Conservation (phyloP, 2,329 filamentous ascomycete genomes). For the Chlorencoelia australis region DNA sequence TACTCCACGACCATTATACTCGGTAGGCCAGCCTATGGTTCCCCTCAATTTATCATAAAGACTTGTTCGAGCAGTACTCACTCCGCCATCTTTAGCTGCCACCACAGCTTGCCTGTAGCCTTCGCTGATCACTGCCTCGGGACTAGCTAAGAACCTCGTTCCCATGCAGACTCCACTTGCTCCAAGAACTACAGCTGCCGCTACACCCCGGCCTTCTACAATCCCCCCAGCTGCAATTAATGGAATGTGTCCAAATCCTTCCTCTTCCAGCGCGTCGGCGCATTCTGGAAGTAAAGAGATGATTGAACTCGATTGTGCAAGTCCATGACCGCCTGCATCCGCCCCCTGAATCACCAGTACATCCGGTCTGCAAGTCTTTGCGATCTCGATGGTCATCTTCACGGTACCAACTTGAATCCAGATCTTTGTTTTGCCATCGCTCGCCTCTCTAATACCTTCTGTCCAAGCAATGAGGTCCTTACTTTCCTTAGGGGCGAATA, state of each 20-base stretch:
- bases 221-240: slow-evolving; percentile 30
- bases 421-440: slow-evolving; percentile 20
- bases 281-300: slow-evolving; percentile 29
- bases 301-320: slow-evolving; percentile 24
- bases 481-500: slow-evolving; percentile 33
- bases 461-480: slow-evolving; percentile 25
- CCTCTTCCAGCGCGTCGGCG: slow-evolving; percentile 20
- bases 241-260: slow-evolving; percentile 19
- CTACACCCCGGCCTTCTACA: slow-evolving; percentile 28
- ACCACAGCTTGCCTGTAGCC: slow-evolving; percentile 40
- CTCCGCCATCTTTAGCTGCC: slow-evolving; percentile 37
- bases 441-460: slow-evolving; percentile 18
- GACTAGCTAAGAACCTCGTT: slow-evolving; percentile 38
- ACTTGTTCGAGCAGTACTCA: slow-evolving; percentile 38
- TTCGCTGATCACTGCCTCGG: slow-evolving; percentile 35
- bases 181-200: slow-evolving; percentile 28
- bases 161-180: slow-evolving; percentile 37
- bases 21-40: slow-evolving; percentile 46
- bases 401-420: slow-evolving; percentile 30
- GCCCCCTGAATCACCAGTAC: slow-evolving; percentile 29
- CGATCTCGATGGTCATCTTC: slow-evolving; percentile 18
- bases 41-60: slow-evolving; percentile 43
- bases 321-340: slow-evolving; percentile 31
- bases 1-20: slow-evolving; percentile 48
- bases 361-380: slow-evolving; percentile 21